Conservation (phyloP, 768 basidiomycete species). For the Dictyophora rubrovolvata region DNA sequence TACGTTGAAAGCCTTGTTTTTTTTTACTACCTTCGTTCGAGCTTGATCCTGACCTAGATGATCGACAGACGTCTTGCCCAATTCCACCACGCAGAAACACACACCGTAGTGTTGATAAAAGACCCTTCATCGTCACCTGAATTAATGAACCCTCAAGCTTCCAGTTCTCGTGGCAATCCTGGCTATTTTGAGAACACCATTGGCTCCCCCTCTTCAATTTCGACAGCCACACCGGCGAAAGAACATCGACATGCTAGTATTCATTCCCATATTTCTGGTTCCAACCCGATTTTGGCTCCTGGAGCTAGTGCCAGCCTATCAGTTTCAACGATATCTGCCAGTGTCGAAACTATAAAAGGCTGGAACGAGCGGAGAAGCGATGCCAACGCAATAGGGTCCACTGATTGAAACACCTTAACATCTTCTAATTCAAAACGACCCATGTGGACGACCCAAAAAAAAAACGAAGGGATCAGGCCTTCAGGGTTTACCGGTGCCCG, state of each 20-base stretch:
- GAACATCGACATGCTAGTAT: background rate
- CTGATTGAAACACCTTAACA: background rate
- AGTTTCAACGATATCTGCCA: background rate
- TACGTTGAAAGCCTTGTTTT: too few relatives aligned
- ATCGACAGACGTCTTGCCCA: background rate
- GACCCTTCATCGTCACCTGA: background rate
- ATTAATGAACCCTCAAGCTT: background rate
- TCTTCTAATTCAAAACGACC: too few relatives aligned
- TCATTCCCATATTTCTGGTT: background rate
- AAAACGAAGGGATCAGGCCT: too few relatives aligned
- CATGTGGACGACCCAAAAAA: too few relatives aligned
- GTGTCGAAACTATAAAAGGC: conserved; percentile 7
- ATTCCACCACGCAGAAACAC: conserved; percentile 4
- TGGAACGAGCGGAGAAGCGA: background rate
- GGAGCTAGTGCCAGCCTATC: background rate
- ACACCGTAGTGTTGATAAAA: conserved; percentile 2
- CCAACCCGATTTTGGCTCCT: background rate
- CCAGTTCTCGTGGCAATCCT: background rate
- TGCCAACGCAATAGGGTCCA: background rate
- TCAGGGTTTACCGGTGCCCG: too few relatives aligned
- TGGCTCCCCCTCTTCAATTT: background rate
- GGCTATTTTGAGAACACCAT: background rate
- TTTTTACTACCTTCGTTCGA: background rate
- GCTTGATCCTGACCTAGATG: background rate
- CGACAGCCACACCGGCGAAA: background rate